Evolutionary conservation across 768 basidiomycete genomes (phyloP), one percentile per base, ranked within the genome.

Genomic region (Russula earlei): DNA sequence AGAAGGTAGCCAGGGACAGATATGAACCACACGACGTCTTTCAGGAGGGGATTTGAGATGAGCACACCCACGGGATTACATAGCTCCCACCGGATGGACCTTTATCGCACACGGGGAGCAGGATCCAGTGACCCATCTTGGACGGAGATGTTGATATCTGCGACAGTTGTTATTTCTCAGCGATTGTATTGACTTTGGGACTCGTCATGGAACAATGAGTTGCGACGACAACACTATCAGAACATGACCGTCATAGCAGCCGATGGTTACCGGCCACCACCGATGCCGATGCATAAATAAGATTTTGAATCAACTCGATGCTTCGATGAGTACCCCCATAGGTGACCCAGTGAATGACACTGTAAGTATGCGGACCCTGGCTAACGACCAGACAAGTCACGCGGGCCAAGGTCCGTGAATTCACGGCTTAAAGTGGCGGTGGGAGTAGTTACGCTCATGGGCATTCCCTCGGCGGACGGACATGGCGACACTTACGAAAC

Each of bases 401-500:
- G n/a, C n/a, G n/a, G n/a, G n/a, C n/a, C n/a, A n/a, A n/a, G n/a
- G n/a, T n/a, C n/a, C n/a, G n/a, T n/a, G n/a, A n/a, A n/a, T n/a
- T n/a, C n/a, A n/a, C n/a, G n/a, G n/a, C n/a, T n/a, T n/a, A n/a
- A n/a, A n/a, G n/a, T n/a, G n/a, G n/a, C n/a, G n/a, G n/a, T n/a
- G n/a, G n/a, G n/a, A n/a, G n/a, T n/a, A n/a, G n/a, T n/a, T n/a
- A n/a, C 9, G 31, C 31, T 6, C 11, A 10, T 2, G 12, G 17
- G n/a, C n/a, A 4, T 12, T 41, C 37, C 15, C 20, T 36, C 2
- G 20, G 45, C 17, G 36, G 6, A n/a, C n/a, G n/a, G n/a, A n/a
- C n/a, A n/a, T n/a, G n/a, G n/a, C n/a, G n/a, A n/a, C 24, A 52
- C 50, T 45, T 40, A 57, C 19, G 51, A 57, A 0, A 48, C 51